Base-by-base conservation (phyloP, 208 protist species). In the Leishmania tropica region DNA sequence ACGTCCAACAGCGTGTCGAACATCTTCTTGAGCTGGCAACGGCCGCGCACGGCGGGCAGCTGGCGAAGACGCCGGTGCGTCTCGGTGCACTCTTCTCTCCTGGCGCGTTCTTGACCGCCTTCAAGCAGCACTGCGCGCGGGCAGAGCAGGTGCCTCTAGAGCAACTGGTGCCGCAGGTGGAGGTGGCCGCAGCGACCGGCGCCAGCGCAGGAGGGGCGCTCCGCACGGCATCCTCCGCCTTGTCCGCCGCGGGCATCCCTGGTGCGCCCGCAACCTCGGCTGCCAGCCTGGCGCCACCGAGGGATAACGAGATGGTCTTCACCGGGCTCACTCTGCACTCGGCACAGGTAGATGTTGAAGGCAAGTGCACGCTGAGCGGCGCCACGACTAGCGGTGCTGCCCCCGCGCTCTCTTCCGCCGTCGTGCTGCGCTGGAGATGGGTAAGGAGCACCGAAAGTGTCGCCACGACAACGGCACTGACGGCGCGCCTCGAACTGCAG, bases 61-160 rank as follows among this genome's bases (percentile, higher is more conserved):
- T 92, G 42, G 64, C 65, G 37, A 78, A 45, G 24, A 83, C 71
- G 65, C 82, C 88, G 76, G 80, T 99, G 19, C 96, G 94, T 73
- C 85, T 99, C 2, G 99, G 99, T 31, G 92, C 98, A 24, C 93
- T 99, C 21, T 99, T 99, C 77, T 86, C 90, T 15, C 99, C 99
- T 15, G 97, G 98, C 31, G 98, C 98, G 0, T 99, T 99, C 83
- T 87, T 99, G 54, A 99, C 99, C 37, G 99, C 99, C n/a, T 99
- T 98, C 40, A 95, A 99, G 80, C 99, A 99, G 93, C 88, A 96
- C 56, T 95, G 91, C 21, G 96, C 98, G 45, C 92, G 98, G 53
- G 78, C 81, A 11, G 88, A 94, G 56, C 64, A 85, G 19, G 93
- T 95, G 86, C 96, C 98, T 3, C 89, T 99, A 4, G 98, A 99